Evolutionary conservation across 202 grass and related monocot genomes (phyloP).

Genomic region (Zizania palustris): DNA sequence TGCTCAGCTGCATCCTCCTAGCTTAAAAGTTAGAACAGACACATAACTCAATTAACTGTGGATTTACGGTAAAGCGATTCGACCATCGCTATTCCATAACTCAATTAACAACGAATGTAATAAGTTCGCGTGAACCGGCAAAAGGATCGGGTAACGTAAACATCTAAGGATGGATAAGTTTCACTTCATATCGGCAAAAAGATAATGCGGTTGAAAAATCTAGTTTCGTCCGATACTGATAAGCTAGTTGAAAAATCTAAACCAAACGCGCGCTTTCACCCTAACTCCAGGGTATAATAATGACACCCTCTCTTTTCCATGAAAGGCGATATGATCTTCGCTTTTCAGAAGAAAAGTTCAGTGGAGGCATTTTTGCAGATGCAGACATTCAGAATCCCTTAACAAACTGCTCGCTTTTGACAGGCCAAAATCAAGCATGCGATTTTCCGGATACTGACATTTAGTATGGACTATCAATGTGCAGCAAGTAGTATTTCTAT

Average conservation of each 20-base stretch:
- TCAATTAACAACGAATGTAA: no score
- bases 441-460: conserved; percentile 14
- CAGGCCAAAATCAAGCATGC: neutral
- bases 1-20: neutral
- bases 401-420: neutral
- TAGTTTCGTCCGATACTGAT: no score
- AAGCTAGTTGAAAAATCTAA: no score
- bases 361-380: neutral
- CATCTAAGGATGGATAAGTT: no score
- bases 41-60: no score
- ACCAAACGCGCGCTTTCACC: neutral
- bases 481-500: neutral
- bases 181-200: no score
- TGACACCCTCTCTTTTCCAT: conserved; percentile 6
- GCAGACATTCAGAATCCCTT: conserved; percentile 12
- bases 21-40: conserved; percentile 21
- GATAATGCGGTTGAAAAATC: no score
- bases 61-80: no score
- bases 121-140: no score
- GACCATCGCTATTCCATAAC: no score
- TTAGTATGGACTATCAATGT: neutral
- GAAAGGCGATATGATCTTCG: neutral
- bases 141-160: no score
- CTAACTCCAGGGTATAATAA: conserved; percentile 22
- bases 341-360: conserved; percentile 24